Percentiles rank a stretch among this genome's conserved stretches.
Conservation (phyloP, 768 basidiomycete species). For the Calocybe indica region DNA sequence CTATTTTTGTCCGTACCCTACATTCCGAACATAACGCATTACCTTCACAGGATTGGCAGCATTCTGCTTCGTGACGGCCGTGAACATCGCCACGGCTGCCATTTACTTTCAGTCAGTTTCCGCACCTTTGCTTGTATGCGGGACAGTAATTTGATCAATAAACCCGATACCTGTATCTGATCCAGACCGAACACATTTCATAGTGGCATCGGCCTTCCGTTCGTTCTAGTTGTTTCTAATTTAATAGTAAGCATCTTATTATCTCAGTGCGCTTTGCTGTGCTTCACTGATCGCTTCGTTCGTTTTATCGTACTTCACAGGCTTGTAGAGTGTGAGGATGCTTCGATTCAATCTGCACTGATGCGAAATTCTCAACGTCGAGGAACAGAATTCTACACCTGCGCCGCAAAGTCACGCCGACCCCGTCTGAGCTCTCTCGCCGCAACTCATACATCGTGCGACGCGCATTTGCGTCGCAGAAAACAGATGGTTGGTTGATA, state of each 20-base stretch:
- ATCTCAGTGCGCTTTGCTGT: background rate
- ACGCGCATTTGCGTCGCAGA: constrained; percentile 11
- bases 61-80: constrained; percentile 22
- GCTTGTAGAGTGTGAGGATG: constrained; percentile 28
- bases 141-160: background rate
- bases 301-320: constrained; percentile 11
- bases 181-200: constrained; percentile 22
- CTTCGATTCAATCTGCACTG: constrained; percentile 1
- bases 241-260: constrained; percentile 21
- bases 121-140: background rate
- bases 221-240: constrained; percentile 29
- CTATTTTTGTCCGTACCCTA: background rate
- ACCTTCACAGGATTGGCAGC: constrained; percentile 22
- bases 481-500: background rate
- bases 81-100: constrained; percentile 22
- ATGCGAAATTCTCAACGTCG: background rate
- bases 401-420: constrained; percentile 28
- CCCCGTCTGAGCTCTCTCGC: constrained; percentile 22
- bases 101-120: constrained; percentile 27
- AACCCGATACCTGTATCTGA: background rate
- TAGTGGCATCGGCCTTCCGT: constrained; percentile 29
- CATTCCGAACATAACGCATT: background rate
- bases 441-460: constrained; percentile 23
- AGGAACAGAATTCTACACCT: constrained; percentile 30
- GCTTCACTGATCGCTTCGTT: background rate